phyloP scores from a whole-genome alignment of 139 green algal species.

The Coelastrella sp. region DNA sequence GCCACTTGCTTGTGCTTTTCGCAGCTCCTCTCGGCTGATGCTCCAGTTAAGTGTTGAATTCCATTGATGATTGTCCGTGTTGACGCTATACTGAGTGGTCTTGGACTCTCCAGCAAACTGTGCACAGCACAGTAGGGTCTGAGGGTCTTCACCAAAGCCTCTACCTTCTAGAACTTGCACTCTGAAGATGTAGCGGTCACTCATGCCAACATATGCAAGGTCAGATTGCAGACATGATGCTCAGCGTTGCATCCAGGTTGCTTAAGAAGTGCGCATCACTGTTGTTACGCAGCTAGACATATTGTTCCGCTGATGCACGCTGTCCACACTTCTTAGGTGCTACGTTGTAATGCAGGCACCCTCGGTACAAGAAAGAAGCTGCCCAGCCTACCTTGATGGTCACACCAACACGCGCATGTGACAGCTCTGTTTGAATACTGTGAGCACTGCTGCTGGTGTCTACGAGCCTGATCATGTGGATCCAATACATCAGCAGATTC shows the following conservation, averaged over 20 bases:
- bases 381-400: no score
- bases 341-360: no score
- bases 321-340: no score
- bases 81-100: conserved; percentile 54
- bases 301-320: no score
- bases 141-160: conserved; percentile 55
- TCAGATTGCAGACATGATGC: no score
- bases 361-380: no score
- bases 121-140: conserved; percentile 55
- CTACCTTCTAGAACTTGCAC: conserved; percentile 52
- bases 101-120: conserved; percentile 57
- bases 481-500: no score
- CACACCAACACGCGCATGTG: no score
- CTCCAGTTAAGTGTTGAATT: conserved; percentile 55
- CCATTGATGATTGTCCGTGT: conserved; percentile 56
- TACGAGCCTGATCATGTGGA: no score
- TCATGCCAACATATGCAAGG: background rate
- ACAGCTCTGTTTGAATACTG: background rate
- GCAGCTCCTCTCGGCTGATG: conserved; percentile 53
- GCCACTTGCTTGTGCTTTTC: conserved; percentile 39
- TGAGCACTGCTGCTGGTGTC: background rate
- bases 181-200: conserved; percentile 36
- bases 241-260: no score
- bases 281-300: background rate
- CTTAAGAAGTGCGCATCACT: background rate